Percentiles rank a stretch among this genome's conserved stretches.
These are phyloP conservation scores for barrel medic (Medicago truncatula) DNA, from an alignment of 306 rosid species.

Conservation along the genomic window DNA sequence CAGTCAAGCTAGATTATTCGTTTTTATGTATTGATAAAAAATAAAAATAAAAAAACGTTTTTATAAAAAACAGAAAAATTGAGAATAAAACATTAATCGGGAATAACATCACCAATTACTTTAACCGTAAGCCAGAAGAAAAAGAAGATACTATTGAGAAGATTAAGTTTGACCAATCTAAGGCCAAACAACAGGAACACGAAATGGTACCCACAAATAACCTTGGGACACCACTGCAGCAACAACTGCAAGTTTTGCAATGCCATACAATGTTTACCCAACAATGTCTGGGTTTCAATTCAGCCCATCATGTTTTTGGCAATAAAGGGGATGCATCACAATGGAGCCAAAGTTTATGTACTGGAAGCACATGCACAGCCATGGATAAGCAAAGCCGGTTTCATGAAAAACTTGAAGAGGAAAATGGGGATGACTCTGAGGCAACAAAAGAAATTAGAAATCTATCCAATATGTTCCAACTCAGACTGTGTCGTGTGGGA, in stretches of 20 bases:
- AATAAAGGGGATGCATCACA: constrained; percentile 75
- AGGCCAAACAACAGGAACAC: constrained; percentile 75
- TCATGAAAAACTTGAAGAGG: constrained; percentile 65
- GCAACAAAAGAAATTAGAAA: constrained; percentile 69
- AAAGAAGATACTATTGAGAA: constrained; percentile 61
- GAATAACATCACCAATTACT: constrained; percentile 48
- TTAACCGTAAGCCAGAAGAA: constrained; percentile 59
- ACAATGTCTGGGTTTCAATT: constrained; percentile 63
- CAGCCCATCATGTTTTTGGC: constrained; percentile 54
- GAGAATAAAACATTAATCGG: too few species aligned
- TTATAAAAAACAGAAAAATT: too few species aligned
- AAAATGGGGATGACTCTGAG: constrained; percentile 63
- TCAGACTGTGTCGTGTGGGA: constrained; percentile 88
- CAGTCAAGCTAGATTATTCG: background rate
- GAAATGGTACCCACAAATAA: constrained; percentile 57
- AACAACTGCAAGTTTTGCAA: constrained; percentile 53
- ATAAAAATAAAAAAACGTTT: too few species aligned
- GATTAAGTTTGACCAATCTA: constrained; percentile 75
- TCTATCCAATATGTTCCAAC: constrained; percentile 70
- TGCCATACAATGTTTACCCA: constrained; percentile 69
- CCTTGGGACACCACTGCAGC: constrained; percentile 68
- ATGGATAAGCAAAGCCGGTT: constrained; percentile 67
- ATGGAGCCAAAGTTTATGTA: constrained; percentile 85
- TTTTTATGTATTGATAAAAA: too few species aligned
- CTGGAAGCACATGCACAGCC: constrained; percentile 81